Evolutionary conservation across 73 alveolate species (phyloP).

Genomic region (Uronychia setigera): DNA sequence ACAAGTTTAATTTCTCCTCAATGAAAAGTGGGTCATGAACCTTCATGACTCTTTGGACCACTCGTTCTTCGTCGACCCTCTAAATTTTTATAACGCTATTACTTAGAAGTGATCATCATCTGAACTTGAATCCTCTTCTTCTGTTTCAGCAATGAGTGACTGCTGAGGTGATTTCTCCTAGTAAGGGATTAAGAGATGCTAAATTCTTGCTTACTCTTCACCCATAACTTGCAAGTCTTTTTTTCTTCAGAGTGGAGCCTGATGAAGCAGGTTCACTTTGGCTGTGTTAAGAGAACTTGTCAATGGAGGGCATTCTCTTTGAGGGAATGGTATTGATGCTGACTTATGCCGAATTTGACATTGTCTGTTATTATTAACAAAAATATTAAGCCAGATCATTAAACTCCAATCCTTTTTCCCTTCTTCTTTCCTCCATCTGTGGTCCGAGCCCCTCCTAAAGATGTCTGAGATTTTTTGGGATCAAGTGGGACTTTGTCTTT

Average conservation of each 20-base stretch:
- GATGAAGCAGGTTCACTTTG: too few relatives aligned
- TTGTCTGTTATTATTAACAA: not conserved
- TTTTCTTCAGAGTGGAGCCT: too few relatives aligned
- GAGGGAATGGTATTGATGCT: not conserved
- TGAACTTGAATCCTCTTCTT: too few relatives aligned
- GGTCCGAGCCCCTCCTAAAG: not conserved
- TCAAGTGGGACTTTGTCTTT: too few relatives aligned
- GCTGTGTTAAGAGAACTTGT: too few relatives aligned
- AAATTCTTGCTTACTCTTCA: too few relatives aligned
- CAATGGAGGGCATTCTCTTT: not conserved
- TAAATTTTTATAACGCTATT: too few relatives aligned
- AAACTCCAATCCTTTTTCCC: not conserved
- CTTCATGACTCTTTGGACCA: not conserved
- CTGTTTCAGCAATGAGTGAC: not conserved
- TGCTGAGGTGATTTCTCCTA: not conserved
- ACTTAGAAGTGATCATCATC: too few relatives aligned
- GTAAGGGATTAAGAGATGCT: too few relatives aligned
- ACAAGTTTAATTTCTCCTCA: not conserved
- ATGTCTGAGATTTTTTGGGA: too few relatives aligned
- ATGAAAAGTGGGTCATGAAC: not conserved
- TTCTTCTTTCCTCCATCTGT: not conserved
- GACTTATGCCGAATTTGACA: not conserved
- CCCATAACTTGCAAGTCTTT: too few relatives aligned
- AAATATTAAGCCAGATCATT: not conserved
- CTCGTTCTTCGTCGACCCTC: not conserved